Conservation (phyloP, 352 stramenopile species). For the Phytophthora boehmeriae region DNA sequence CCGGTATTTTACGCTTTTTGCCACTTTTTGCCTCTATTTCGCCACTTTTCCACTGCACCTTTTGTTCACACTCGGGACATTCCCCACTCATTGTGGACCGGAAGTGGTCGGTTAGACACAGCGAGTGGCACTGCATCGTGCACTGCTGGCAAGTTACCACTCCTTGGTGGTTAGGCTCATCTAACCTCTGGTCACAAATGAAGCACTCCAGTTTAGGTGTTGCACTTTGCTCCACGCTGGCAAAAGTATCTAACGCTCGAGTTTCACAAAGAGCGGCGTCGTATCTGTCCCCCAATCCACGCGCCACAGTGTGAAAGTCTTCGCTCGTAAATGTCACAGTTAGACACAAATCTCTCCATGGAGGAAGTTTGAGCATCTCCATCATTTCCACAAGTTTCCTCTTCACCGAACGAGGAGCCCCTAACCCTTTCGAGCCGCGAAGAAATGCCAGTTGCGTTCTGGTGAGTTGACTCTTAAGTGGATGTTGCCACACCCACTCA, state of each 20-base stretch:
- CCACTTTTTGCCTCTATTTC: not conserved
- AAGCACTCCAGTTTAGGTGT: slow-evolving; percentile 29
- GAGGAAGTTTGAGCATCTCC: slow-evolving; percentile 62
- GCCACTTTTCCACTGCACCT: slow-evolving; percentile 46
- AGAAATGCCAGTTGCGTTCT: slow-evolving; percentile 41
- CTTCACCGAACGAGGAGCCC: slow-evolving; percentile 62
- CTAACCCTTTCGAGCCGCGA: slow-evolving; percentile 42
- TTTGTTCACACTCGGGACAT: slow-evolving; percentile 50
- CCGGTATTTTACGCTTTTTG: slow-evolving; percentile 10
- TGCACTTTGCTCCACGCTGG: not conserved
- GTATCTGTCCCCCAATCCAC: slow-evolving; percentile 36
- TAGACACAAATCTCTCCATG: slow-evolving; percentile 54
- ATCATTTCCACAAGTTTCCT: slow-evolving; percentile 76
- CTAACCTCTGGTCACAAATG: slow-evolving; percentile 44
- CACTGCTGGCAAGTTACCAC: slow-evolving; percentile 53
- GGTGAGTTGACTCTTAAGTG: slow-evolving; percentile 58
- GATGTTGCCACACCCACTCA: slow-evolving; percentile 84
- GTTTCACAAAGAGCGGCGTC: slow-evolving; percentile 42
- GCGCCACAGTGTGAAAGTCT: slow-evolving; percentile 45
- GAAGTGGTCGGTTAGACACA: slow-evolving; percentile 67
- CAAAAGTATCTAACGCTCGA: slow-evolving; percentile 26
- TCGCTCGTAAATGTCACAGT: slow-evolving; percentile 60
- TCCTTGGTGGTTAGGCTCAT: slow-evolving; percentile 1
- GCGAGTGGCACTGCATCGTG: slow-evolving; percentile 45
- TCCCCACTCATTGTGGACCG: slow-evolving; percentile 32